phyloP scores from a whole-genome alignment of 2,329 filamentous ascomycete species.

The Ceratocystis colombiana region DNA sequence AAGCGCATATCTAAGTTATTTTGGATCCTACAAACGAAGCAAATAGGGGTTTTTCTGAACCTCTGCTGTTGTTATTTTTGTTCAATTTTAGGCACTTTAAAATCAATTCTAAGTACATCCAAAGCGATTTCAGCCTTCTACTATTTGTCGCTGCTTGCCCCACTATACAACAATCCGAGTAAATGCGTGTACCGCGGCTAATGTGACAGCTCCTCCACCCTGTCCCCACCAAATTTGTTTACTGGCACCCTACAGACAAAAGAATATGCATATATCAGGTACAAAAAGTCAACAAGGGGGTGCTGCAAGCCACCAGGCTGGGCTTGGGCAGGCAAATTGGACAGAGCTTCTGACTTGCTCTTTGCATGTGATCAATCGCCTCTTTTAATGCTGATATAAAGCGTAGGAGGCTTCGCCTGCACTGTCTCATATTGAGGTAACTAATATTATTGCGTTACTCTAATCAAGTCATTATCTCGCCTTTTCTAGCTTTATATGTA shows the following conservation, averaged over 20 bases:
- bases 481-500: neutral
- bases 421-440: neutral
- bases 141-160: neutral
- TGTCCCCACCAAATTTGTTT: neutral
- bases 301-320: neutral
- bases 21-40: neutral
- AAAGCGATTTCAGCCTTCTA: neutral
- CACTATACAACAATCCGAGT: neutral
- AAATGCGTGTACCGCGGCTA: constrained; percentile 3
- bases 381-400: neutral
- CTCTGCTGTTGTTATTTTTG: neutral
- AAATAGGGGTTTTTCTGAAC: neutral
- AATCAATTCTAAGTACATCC: neutral
- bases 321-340: neutral
- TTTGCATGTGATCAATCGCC: constrained; percentile 10
- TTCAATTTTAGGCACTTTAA: neutral
- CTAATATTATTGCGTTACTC: neutral
- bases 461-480: neutral
- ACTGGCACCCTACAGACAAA: neutral
- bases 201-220: neutral
- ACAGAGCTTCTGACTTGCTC: neutral
- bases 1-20: neutral
- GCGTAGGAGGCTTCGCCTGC: neutral
- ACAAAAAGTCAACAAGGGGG: neutral
- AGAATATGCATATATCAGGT: constrained; percentile 9